Percentiles rank a stretch among this genome's conserved stretches.
Conservation (phyloP, 306 rosid species). For the Alnus rubra region DNA sequence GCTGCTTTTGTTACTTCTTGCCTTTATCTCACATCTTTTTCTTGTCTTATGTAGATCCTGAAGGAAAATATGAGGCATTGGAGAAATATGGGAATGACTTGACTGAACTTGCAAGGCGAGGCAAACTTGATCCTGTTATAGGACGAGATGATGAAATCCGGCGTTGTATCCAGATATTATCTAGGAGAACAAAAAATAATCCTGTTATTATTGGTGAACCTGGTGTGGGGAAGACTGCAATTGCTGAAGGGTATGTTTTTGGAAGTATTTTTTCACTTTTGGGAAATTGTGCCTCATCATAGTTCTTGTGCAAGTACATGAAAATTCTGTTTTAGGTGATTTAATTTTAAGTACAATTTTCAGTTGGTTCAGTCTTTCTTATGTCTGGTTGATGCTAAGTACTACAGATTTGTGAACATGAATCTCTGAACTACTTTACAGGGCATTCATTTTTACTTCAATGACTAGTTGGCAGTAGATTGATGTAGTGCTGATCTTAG, state of each 20-base stretch:
- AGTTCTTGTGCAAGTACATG: neutral
- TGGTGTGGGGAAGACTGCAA: conserved; percentile 98
- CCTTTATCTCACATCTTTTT: conserved; percentile 2
- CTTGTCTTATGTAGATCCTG: conserved; percentile 64
- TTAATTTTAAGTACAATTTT: neutral
- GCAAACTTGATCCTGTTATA: conserved; percentile 96
- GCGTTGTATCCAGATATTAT: conserved; percentile 86
- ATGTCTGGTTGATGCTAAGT: neutral
- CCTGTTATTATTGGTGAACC: conserved; percentile 99
- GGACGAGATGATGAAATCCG: conserved; percentile 98
- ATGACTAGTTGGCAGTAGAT: no score
- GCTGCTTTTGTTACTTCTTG: conserved; percentile 14
- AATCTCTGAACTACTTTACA: neutral
- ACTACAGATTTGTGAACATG: neutral
- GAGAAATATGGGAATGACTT: conserved; percentile 87
- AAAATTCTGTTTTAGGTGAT: neutral
- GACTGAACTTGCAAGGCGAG: conserved; percentile 95
- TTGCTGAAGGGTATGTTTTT: conserved; percentile 90
- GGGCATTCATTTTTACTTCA: neutral
- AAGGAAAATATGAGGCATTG: conserved; percentile 87
- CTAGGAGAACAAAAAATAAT: conserved; percentile 93
- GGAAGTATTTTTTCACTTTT: neutral
- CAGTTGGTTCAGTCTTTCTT: neutral
- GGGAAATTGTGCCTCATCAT: neutral
- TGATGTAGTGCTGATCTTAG: no score